A percentile compares a stretch with the other conserved stretches of the same genome.
Evolutionary conservation across 108 stramenopile species (phyloP).

Genomic region (Pseudonitzschia delicatissima): DNA sequence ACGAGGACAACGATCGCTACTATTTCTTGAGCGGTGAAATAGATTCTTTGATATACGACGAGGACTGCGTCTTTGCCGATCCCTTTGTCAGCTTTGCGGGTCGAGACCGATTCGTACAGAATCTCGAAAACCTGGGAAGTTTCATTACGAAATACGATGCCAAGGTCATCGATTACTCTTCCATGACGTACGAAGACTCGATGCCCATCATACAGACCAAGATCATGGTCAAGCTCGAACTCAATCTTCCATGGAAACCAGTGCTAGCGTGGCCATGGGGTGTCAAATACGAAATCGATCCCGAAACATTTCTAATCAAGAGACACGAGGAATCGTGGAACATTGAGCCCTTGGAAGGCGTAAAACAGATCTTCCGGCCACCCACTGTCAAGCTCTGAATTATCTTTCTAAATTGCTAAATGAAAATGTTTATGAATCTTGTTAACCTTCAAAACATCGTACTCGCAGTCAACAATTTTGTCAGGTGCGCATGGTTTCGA

Average conservation of each 20-base stretch:
- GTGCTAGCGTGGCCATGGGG: conserved; percentile 80
- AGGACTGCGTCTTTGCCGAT: conserved; percentile 83
- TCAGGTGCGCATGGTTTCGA: too few species aligned
- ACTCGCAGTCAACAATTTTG: too few species aligned
- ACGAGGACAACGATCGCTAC: conserved; percentile 75
- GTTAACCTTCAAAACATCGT: too few species aligned
- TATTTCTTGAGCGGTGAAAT: conserved; percentile 88
- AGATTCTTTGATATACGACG: conserved; percentile 77
- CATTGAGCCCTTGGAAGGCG: conserved; percentile 77
- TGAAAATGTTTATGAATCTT: too few species aligned
- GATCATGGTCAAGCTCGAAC: conserved; percentile 85
- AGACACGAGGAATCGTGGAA: conserved; percentile 79
- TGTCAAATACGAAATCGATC: conserved; percentile 73
- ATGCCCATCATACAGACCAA: conserved; percentile 11
- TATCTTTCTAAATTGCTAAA: too few species aligned
- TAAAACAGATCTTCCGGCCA: conserved; percentile 77
- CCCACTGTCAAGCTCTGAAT: conserved; percentile 43
- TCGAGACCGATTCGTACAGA: conserved; percentile 83
- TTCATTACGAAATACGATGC: conserved; percentile 83
- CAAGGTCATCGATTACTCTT: conserved; percentile 51
- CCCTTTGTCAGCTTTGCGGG: conserved; percentile 88
- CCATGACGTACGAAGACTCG: conserved; percentile 9
- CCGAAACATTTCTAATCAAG: conserved; percentile 60
- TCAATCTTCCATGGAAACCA: conserved; percentile 91
- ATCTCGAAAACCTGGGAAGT: conserved; percentile 82